Evolutionary conservation across 140 eudicot genomes (phyloP).

Genomic region (Senecio squalidus): DNA sequence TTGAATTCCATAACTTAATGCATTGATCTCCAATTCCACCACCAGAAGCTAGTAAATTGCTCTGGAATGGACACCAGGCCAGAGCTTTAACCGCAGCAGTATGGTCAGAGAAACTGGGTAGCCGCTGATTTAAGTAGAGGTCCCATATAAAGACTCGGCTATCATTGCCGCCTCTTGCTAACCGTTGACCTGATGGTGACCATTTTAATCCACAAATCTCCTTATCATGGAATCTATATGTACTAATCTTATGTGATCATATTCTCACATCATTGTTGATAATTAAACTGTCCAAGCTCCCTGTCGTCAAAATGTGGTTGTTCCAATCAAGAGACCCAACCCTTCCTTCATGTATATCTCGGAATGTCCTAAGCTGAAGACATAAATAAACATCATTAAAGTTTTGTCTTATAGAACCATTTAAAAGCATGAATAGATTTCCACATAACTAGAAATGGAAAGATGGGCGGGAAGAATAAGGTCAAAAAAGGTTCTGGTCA

Average conservation of each 20-base stretch:
- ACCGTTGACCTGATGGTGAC: constrained; percentile 49
- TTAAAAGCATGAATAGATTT: neutral
- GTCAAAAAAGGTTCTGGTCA: neutral
- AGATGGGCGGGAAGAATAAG: neutral
- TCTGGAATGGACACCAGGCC: constrained; percentile 64
- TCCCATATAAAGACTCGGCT: constrained; percentile 47
- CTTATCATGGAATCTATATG: constrained; percentile 42
- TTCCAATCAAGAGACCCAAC: constrained; percentile 72
- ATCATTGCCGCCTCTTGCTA: constrained; percentile 77
- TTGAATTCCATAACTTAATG: constrained; percentile 52
- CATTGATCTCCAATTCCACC: constrained; percentile 54
- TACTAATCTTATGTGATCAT: constrained; percentile 27
- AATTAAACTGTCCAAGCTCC: constrained; percentile 46
- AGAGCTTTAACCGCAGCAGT: constrained; percentile 61
- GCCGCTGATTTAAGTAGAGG: constrained; percentile 26
- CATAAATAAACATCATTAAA: neutral
- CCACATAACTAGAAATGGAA: neutral
- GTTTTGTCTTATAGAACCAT: neutral
- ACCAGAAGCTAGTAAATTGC: constrained; percentile 52
- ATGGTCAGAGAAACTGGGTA: constrained; percentile 42
- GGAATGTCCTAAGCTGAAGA: constrained; percentile 43
- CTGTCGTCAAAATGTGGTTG: constrained; percentile 46
- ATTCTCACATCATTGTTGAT: constrained; percentile 54
- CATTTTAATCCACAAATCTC: constrained; percentile 65
- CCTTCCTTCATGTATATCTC: constrained; percentile 39